Percentiles rank a stretch among this genome's conserved stretches.
Evolutionary conservation across 768 basidiomycete species (phyloP).

Genomic region (Leucosporidium scottii): DNA sequence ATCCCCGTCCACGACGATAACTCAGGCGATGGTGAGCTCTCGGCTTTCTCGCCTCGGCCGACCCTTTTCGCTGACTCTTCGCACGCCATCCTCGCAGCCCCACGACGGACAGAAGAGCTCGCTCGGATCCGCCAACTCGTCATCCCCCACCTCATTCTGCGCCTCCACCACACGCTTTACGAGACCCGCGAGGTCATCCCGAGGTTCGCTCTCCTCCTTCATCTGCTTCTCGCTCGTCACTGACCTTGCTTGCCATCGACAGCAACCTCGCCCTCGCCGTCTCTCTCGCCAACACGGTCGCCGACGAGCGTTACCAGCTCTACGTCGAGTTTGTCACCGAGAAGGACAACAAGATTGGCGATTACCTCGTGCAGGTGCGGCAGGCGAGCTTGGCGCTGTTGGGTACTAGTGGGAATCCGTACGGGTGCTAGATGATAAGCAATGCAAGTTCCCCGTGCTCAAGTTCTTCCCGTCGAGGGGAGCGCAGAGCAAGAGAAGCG

Average conservation of each 20-base stretch:
- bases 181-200: slow-evolving; percentile 59
- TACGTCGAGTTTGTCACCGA: slow-evolving; percentile 70
- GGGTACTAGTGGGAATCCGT: slow-evolving; percentile 42
- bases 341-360: slow-evolving; percentile 56
- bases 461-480: no score
- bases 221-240: neutral
- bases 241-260: neutral
- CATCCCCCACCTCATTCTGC: slow-evolving; percentile 79
- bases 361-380: slow-evolving; percentile 68
- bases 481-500: no score
- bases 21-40: slow-evolving; percentile 5
- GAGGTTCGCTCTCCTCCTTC: slow-evolving; percentile 46
- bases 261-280: slow-evolving; percentile 73
- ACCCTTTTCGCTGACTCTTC: neutral
- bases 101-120: slow-evolving; percentile 58
- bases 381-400: slow-evolving; percentile 64
- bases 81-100: neutral
- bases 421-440: neutral
- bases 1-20: slow-evolving; percentile 5
- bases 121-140: slow-evolving; percentile 78
- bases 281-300: slow-evolving; percentile 72
- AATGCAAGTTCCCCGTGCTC: no score
- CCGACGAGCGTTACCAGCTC: slow-evolving; percentile 74
- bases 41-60: neutral
- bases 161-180: slow-evolving; percentile 67